phyloP scores from a whole-genome alignment of 2,329 filamentous ascomycete species.

The Aspergillus hortae region DNA sequence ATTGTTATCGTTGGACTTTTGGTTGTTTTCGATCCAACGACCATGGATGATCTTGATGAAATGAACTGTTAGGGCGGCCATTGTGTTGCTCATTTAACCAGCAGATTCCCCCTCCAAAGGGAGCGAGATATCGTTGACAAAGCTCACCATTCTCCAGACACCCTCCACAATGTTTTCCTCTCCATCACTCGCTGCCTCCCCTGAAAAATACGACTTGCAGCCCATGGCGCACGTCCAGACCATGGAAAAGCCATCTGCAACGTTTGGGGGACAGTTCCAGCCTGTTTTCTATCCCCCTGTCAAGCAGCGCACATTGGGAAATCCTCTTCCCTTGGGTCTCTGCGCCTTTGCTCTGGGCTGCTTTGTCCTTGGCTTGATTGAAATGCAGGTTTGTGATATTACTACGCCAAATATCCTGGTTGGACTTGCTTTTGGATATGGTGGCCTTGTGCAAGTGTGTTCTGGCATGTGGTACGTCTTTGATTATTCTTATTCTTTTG shows the following conservation, averaged over 20 bases:
- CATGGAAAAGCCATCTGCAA: slow-evolving; percentile 42
- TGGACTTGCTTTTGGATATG: slow-evolving; percentile 66
- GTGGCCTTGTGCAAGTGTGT: slow-evolving; percentile 68
- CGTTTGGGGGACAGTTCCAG: slow-evolving; percentile 67
- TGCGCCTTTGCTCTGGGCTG: slow-evolving; percentile 72
- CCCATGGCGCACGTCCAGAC: slow-evolving; percentile 44
- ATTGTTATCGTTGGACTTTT: too few relatives aligned
- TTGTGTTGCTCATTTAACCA: too few relatives aligned
- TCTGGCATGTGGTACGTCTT: slow-evolving; percentile 71
- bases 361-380: slow-evolving; percentile 70
- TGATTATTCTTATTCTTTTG: background rate
- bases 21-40: too few relatives aligned
- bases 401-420: slow-evolving; percentile 61
- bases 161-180: background rate
- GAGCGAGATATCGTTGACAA: too few relatives aligned
- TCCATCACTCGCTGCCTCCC: background rate
- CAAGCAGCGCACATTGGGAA: slow-evolving; percentile 64
- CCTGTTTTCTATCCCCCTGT: slow-evolving; percentile 60
- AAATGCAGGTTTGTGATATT: slow-evolving; percentile 60
- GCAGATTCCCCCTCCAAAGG: too few relatives aligned
- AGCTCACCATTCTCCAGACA: too few relatives aligned
- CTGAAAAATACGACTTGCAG: slow-evolving; percentile 20
- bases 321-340: slow-evolving; percentile 70
- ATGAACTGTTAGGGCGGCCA: too few relatives aligned
- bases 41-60: too few relatives aligned